Percentiles rank a stretch among this genome's conserved stretches.
These are phyloP conservation scores for Aspergillus tanneri DNA, from an alignment of 2,329 filamentous ascomycete species.

Conservation along the genomic window DNA sequence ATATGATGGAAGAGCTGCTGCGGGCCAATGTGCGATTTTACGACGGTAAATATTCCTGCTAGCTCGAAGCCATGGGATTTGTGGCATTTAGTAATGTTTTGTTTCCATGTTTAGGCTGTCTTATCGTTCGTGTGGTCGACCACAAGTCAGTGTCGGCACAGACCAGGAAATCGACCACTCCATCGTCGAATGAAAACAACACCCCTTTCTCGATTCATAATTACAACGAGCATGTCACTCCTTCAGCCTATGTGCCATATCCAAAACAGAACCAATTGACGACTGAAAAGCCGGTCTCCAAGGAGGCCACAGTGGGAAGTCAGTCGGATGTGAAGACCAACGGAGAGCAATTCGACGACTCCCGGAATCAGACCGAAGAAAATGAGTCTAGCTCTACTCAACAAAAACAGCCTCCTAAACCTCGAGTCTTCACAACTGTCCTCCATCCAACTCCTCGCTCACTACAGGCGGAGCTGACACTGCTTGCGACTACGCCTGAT, in stretches of 20 bases:
- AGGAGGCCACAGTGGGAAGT: conserved; percentile 24
- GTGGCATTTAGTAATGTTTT: background rate
- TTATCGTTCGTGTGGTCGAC: conserved; percentile 93
- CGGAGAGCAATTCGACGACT: conserved; percentile 36
- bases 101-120: conserved; percentile 55
- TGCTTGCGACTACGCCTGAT: conserved; percentile 71
- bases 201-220: conserved; percentile 85
- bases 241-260: conserved; percentile 79
- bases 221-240: conserved; percentile 84
- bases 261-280: conserved; percentile 50
- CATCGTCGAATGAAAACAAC: conserved; percentile 60
- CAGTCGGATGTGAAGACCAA: conserved; percentile 23
- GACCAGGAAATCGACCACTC: conserved; percentile 54
- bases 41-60: conserved; percentile 58
- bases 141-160: conserved; percentile 69
- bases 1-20: conserved; percentile 77
- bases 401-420: conserved; percentile 52
- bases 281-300: conserved; percentile 28
- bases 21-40: conserved; percentile 76
- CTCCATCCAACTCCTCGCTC: conserved; percentile 80
- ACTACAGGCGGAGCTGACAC: conserved; percentile 69
- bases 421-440: conserved; percentile 72
- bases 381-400: conserved; percentile 48
- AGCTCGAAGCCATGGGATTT: conserved; percentile 6
- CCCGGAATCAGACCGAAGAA: conserved; percentile 61